Evolutionary conservation across 2,329 filamentous ascomycete genomes (phyloP), one percentile per base, ranked within the genome.

Genomic region (Scedosporium minutisporum): DNA sequence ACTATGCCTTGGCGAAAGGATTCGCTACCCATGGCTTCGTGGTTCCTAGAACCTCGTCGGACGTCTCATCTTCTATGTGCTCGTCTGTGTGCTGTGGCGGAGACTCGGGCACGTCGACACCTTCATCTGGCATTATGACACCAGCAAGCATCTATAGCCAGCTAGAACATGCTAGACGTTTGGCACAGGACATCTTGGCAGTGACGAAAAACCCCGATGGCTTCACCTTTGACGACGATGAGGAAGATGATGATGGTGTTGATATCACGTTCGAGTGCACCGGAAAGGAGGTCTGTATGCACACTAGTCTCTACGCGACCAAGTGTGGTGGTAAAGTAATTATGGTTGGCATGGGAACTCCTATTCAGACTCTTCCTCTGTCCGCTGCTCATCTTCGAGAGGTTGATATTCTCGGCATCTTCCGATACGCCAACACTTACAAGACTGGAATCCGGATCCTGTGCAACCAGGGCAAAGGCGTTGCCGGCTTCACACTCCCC

Each of bases 291-390:
- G 80, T 83, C 0, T 91, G 88, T 71, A 86, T 90, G 75, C 88
- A 91, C 71, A 87, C 87, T 1, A 82, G 85, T n/a, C 83, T 92
- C 21, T 91, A 88, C 67, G 87, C 87, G 3, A 87, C 88, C 9
- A 81, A 81, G 63, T 80, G 88, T 0, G 89, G 89, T 27, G 89
- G 89, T 18, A 87, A 87, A 68, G 79, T 91, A 58, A 81, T 92
- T 72, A 86, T 92, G 72, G 88, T 93, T 25, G 89, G 89, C 61
- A 92, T 92, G 89, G 89, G 89, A 44, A 89, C 84, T 4, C 88
- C 89, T 0, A 82, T 91, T 61, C 88, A 91, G 72, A 91, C 87
- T 0, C 78, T 92, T 1, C 88, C 88, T 1, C 77, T 93, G 57
- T 89, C 86, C 6, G 86, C 87, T 4, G 88, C 88, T 3, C 87